Base-by-base conservation (phyloP, 192 early-diverging fungal species). In the Dispira simplex region DNA sequence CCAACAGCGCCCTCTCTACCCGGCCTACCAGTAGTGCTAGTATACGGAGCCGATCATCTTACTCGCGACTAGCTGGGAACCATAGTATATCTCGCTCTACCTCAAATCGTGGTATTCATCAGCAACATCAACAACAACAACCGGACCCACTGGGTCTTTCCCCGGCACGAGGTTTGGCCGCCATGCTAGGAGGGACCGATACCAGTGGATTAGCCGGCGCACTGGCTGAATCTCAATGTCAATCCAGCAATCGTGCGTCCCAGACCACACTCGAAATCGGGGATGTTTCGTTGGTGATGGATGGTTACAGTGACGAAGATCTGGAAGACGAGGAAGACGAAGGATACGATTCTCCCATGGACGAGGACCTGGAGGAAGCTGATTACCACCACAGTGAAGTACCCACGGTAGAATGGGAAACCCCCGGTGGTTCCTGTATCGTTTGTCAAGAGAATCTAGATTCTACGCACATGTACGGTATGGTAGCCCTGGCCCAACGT, bases 361-460 rank as follows among this genome's bases (percentile, higher is more conserved):
- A 53, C 20, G 51, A 53, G 43, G 39, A 44, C 62, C 8, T 66
- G 68, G 44, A 56, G 46, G 23, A 53, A 65, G 32, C 32, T 6
- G 32, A 39, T 6, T 39, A 39, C 32, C 32, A 39, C 32, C 48
- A 71, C 67, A 13, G 57, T 63, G 8, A 71, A 73, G 44, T 60
- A 66, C 11, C 62, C 73, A 23, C 69, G 69, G 51, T 79, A 68
- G 77, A 63, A 46, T 52, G 62, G 56, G 56, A 58, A 58, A 90
- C 81, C 62, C 89, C 89, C 8, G 72, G 73, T 11, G 94, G 93
- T 8, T 85, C 86, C 3, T 99, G 96, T 72, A 97, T 99, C 64
- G 88, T 97, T 13, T 99, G 96, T 66, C 95, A 96, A 71, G 95
- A 95, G 73, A 90, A 93, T 48, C 85, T 86, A 11, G 80, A 85